Evolutionary conservation across 768 basidiomycete genomes (phyloP), one percentile per base, ranked within the genome.

Genomic region (Termitomyces sp.): DNA sequence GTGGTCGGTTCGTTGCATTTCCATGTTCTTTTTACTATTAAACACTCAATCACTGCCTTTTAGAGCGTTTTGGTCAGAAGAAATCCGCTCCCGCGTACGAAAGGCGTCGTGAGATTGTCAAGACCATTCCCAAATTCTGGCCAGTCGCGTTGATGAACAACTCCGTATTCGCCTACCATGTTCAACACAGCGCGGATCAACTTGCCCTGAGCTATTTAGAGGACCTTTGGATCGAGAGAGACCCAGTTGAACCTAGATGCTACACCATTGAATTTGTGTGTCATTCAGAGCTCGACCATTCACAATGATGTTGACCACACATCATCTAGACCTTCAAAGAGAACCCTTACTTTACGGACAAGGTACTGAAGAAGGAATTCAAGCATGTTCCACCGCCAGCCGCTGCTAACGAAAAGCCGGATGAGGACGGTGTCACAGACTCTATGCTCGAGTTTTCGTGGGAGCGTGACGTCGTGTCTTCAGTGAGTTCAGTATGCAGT

Each of bases 211-310:
- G 81, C 69, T 91, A 87, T 69, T 75, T 95, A 57, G 87, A 91
- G 66, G 91, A 96, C 64, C 62, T 97, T 21, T 94, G 93, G 89
- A 75, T 96, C 38, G 78, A 74, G 56, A 83, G 90, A 54, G 86
- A 95, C 67, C 64, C 78, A 42, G 70, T 71, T 43, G 94, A 97
- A 69, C 84, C 85, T 55, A 75, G 94, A 64, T 87, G 85, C 66
- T 96, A 86, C 74, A 88, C 86, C 50, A 71, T 96, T 54, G 87
- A 94, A 77, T 93, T 97, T 73, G 94, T 95, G 70, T 66, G 94
- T 83, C 33, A 46, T 19, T 37, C 21, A 23, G 46, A 43, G 17
- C 14, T 42, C 19, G 54, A 30, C n/a, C 12, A 23, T 49, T 33
- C 38, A 19, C 28, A 33, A 35, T 14, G 3, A 19, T 19, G 64